These are phyloP conservation scores for Gloeostereum incarnatum DNA, from an alignment of 768 basidiomycete species.

Conservation along the genomic window DNA sequence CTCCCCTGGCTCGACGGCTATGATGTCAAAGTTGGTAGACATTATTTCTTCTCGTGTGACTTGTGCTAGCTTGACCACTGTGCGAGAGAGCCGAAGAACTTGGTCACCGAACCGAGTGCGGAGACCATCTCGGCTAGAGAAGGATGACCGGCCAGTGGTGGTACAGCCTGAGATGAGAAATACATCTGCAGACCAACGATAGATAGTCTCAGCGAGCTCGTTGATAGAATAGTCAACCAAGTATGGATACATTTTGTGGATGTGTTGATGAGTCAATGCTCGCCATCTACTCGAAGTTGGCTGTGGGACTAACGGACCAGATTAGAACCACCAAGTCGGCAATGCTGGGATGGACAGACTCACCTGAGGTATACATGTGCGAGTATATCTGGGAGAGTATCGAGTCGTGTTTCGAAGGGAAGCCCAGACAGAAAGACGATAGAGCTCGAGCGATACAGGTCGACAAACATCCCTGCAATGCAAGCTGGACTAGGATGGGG, in stretches of 20 bases:
- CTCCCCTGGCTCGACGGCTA: conserved; percentile 47
- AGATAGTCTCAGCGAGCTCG: conserved; percentile 66
- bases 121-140: conserved; percentile 27
- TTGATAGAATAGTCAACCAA: conserved; percentile 57
- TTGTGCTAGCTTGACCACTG: conserved; percentile 53
- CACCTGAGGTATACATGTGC: conserved; percentile 47
- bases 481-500: conserved; percentile 68
- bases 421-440: conserved; percentile 65
- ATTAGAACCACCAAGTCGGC: no score
- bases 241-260: conserved; percentile 59
- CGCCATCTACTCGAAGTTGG: conserved; percentile 75
- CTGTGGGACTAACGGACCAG: conserved; percentile 68
- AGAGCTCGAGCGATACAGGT: conserved; percentile 60
- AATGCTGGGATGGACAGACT: no score
- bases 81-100: conserved; percentile 55
- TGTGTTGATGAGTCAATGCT: conserved; percentile 59
- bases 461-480: conserved; percentile 61
- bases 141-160: conserved; percentile 24
- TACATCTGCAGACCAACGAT: conserved; percentile 64
- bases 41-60: conserved; percentile 69
- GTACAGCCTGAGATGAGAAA: conserved; percentile 54
- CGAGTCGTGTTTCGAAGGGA: conserved; percentile 60
- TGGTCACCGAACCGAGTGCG: conserved; percentile 47
- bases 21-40: conserved; percentile 66
- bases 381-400: conserved; percentile 53